phyloP scores from a whole-genome alignment of 257 asterid species.

The Mitragyna speciosa region DNA sequence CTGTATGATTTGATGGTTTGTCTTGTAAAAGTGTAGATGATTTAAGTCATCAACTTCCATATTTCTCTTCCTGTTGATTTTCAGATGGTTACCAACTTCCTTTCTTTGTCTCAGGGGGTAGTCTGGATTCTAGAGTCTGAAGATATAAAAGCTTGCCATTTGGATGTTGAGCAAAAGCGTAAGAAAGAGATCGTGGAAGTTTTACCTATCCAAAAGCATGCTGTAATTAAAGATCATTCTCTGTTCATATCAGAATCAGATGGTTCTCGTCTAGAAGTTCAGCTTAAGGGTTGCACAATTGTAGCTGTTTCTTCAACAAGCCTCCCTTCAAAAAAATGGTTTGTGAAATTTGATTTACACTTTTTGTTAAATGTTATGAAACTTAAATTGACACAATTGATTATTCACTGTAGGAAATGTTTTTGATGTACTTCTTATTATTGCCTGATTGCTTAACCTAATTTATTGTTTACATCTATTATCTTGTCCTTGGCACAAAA shows the following conservation, averaged over 20 bases:
- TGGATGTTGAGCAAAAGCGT: conserved; percentile 57
- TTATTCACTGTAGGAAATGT: not conserved
- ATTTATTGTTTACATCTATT: not conserved
- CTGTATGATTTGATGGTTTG: not conserved
- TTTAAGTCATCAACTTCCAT: not conserved
- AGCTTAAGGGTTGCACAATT: conserved; percentile 66
- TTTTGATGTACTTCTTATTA: not conserved
- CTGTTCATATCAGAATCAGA: conserved; percentile 66
- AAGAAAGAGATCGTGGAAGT: conserved; percentile 72
- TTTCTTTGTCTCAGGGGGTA: conserved; percentile 50
- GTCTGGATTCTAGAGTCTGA: conserved; percentile 85
- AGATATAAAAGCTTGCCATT: conserved; percentile 35
- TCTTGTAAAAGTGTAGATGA: not conserved
- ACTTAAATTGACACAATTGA: not conserved
- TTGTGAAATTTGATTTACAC: conserved; percentile 7
- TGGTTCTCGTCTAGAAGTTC: conserved; percentile 61
- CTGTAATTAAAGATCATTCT: conserved; percentile 50
- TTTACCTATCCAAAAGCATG: conserved; percentile 64
- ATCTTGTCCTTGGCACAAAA: not conserved
- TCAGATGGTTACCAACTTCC: not conserved
- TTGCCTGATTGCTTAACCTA: conserved; percentile 9
- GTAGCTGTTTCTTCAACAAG: conserved; percentile 83
- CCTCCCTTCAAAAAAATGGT: conserved; percentile 81
- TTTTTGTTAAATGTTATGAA: not conserved
- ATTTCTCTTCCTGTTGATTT: conserved; percentile 12